Evolutionary conservation across 345 rosid genomes (phyloP).

Genomic region (Viola odorata): DNA sequence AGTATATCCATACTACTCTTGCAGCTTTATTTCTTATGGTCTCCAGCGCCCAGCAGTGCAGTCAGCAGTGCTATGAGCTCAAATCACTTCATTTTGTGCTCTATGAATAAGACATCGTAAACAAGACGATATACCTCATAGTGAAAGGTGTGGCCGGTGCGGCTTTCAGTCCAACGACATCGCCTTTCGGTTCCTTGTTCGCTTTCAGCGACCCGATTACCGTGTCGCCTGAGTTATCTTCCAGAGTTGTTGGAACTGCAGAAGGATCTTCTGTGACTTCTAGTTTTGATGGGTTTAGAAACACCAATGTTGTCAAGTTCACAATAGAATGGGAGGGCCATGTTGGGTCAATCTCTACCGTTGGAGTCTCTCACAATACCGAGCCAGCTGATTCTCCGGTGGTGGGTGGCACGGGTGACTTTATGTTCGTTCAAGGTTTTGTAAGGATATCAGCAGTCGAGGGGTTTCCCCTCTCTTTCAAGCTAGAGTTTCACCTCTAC

Average conservation of each 20-base stretch:
- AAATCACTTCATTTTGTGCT: constrained; percentile 24
- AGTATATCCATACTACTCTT: background rate
- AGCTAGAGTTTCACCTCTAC: constrained; percentile 27
- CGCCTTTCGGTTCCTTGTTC: constrained; percentile 34
- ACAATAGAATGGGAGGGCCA: constrained; percentile 17
- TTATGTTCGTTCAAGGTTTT: constrained; percentile 28
- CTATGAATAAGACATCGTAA: constrained; percentile 25
- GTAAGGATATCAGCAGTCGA: constrained; percentile 18
- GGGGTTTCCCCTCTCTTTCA: constrained; percentile 20
- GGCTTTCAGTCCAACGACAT: constrained; percentile 8
- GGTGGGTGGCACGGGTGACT: constrained; percentile 31
- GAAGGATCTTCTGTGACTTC: constrained; percentile 24
- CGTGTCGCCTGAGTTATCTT: constrained; percentile 11
- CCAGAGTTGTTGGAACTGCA: constrained; percentile 26
- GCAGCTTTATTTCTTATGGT: background rate
- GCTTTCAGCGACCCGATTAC: constrained; percentile 29
- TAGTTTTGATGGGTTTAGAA: constrained; percentile 26
- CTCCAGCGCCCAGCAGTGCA: background rate
- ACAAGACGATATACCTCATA: constrained; percentile 23
- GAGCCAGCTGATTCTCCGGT: constrained; percentile 32
- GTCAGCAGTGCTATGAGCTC: background rate
- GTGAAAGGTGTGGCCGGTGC: constrained; percentile 23
- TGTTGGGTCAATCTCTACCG: constrained; percentile 26
- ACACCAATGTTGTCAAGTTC: constrained; percentile 30
- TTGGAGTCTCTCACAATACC: constrained; percentile 27